phyloP scores from a whole-genome alignment of 208 protist genomes.

The Trichomonas tenax region DNA sequence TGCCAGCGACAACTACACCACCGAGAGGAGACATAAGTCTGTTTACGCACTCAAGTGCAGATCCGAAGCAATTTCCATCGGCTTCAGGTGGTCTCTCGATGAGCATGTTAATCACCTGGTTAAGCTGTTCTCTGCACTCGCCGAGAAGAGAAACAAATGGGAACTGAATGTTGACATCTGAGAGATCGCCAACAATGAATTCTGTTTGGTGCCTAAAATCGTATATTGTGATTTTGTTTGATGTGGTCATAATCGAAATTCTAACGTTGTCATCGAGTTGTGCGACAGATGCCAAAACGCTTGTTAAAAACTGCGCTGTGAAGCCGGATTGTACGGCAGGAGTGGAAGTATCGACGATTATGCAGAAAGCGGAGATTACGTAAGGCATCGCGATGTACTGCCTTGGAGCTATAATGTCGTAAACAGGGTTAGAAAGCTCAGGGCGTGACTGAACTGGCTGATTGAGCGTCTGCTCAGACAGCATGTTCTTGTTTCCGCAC shows the following conservation, averaged over 20 bases:
- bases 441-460: not conserved
- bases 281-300: not conserved
- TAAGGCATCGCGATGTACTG: not conserved
- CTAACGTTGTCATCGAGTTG: not conserved
- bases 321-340: not conserved
- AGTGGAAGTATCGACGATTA: not conserved
- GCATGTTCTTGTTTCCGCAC: not conserved
- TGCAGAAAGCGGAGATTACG: not conserved
- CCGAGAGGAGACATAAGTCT: not conserved
- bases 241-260: not conserved
- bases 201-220: not conserved
- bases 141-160: not conserved
- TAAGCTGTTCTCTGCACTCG: not conserved
- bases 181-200: not conserved
- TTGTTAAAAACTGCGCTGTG: not conserved
- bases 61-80: not conserved
- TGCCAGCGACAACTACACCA: not conserved
- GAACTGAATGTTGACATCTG: not conserved
- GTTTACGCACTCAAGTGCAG: not conserved
- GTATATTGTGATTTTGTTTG: not conserved
- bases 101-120: not conserved
- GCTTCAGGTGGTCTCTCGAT: not conserved
- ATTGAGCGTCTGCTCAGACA: not conserved
- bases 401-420: not conserved
- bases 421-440: not conserved